Evolutionary conservation across 2,329 filamentous ascomycete species (phyloP).

Genomic region (Cladobotryum protrusum): DNA sequence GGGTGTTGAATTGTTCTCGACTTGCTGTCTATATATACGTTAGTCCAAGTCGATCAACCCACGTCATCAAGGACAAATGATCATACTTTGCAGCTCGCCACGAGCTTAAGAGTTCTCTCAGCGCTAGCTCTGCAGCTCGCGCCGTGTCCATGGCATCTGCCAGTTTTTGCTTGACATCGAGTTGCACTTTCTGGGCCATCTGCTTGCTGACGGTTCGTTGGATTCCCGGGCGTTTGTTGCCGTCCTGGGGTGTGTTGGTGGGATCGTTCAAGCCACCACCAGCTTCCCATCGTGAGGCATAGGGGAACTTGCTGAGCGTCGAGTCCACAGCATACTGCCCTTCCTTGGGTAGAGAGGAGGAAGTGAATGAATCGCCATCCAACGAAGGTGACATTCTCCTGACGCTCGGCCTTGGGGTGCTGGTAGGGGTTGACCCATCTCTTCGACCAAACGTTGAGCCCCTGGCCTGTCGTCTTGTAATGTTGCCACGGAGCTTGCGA

Average conservation of each 20-base stretch:
- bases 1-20: slow-evolving; percentile 49
- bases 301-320: slow-evolving; percentile 48
- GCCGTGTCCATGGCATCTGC: slow-evolving; percentile 72
- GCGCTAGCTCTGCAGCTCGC: slow-evolving; percentile 74
- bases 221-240: slow-evolving; percentile 28
- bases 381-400: slow-evolving; percentile 34
- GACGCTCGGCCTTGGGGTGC: slow-evolving; percentile 39
- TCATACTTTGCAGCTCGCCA: slow-evolving; percentile 76
- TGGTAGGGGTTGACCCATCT: slow-evolving; percentile 54
- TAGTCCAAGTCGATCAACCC: slow-evolving; percentile 5
- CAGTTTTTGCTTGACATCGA: slow-evolving; percentile 57
- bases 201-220: slow-evolving; percentile 45
- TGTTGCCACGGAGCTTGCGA: slow-evolving; percentile 70
- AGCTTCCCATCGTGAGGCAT: slow-evolving; percentile 63
- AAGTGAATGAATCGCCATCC: slow-evolving; percentile 32
- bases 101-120: slow-evolving; percentile 75
- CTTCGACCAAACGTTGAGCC: slow-evolving; percentile 52
- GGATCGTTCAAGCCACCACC: slow-evolving; percentile 76
- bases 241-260: slow-evolving; percentile 36
- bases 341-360: slow-evolving; percentile 36
- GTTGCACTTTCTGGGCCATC: slow-evolving; percentile 51
- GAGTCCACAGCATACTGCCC: slow-evolving; percentile 38
- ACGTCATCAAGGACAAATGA: neutral
- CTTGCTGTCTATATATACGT: slow-evolving; percentile 40
- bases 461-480: slow-evolving; percentile 79